Evolutionary conservation across 176 grass and related monocot species (phyloP).

Genomic region (Rhynchospora tenuis): DNA sequence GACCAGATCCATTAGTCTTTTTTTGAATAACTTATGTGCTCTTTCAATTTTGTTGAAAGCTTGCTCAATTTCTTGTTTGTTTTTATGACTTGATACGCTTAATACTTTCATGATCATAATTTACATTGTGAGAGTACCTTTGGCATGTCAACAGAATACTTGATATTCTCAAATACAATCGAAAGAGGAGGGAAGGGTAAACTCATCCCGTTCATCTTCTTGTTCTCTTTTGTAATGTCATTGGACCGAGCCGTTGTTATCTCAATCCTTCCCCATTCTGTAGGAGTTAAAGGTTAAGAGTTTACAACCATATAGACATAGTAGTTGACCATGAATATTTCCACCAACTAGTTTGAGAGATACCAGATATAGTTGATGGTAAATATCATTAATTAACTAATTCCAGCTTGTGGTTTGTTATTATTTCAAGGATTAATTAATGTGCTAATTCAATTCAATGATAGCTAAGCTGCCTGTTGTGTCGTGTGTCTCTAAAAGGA

Average conservation of each 20-base stretch:
- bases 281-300: background rate
- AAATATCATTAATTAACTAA: too few species aligned
- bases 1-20: background rate
- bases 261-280: background rate
- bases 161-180: constrained; percentile 41
- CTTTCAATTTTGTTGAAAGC: background rate
- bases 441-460: too few species aligned
- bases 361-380: background rate
- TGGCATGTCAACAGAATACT: constrained; percentile 48
- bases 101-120: too few species aligned
- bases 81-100: too few species aligned
- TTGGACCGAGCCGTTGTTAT: background rate
- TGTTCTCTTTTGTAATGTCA: background rate
- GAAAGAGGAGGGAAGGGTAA: constrained; percentile 41
- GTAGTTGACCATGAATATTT: constrained; percentile 33
- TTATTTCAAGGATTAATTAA: too few species aligned
- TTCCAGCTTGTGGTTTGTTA: too few species aligned
- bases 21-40: background rate
- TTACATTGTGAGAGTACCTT: background rate
- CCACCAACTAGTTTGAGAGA: background rate
- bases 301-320: background rate
- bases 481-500: too few species aligned
- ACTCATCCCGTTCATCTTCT: constrained; percentile 38
- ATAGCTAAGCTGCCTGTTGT: too few species aligned
- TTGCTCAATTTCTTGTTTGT: background rate